phyloP scores from a whole-genome alignment of 2,329 filamentous ascomycete species.

The Trichoderma lentiforme region DNA sequence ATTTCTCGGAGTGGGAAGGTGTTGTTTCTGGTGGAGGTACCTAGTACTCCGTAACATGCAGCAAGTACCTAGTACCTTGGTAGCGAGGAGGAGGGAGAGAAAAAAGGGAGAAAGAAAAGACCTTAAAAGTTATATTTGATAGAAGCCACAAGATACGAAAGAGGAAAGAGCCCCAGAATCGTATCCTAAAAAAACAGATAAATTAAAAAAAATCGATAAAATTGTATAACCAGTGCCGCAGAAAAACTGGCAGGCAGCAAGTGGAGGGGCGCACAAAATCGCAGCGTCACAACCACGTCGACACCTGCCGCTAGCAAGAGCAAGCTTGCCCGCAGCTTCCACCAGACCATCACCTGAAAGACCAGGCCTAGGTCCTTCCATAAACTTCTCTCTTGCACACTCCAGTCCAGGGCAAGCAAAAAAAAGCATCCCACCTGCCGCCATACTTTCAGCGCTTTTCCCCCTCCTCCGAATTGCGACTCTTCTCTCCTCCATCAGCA shows the following conservation, averaged over 20 bases:
- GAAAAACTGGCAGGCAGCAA: constrained; percentile 6
- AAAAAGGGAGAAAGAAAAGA: neutral
- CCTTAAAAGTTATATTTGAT: neutral
- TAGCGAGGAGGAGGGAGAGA: neutral
- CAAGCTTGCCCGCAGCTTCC: constrained; percentile 10
- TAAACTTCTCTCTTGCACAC: constrained; percentile 10
- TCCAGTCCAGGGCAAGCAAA: neutral
- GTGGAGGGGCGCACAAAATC: constrained; percentile 7
- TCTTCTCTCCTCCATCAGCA: neutral
- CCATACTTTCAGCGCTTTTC: neutral
- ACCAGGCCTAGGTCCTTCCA: constrained; percentile 6
- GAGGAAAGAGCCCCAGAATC: neutral
- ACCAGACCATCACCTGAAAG: constrained; percentile 11
- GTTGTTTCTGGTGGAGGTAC: neutral
- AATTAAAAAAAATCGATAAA: neutral
- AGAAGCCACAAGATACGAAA: neutral
- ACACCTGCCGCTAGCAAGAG: constrained; percentile 15
- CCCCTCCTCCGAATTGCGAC: neutral
- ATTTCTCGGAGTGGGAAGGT: neutral
- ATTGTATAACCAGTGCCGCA: neutral
- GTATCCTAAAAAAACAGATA: neutral
- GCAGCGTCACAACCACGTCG: constrained; percentile 19
- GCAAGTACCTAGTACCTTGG: neutral
- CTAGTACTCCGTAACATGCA: neutral
- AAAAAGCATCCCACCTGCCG: constrained; percentile 14